A percentile compares a stretch with the other conserved stretches of the same genome.
Conservation (phyloP, 2,329 filamentous ascomycete species). For the Didymella pomorum region DNA sequence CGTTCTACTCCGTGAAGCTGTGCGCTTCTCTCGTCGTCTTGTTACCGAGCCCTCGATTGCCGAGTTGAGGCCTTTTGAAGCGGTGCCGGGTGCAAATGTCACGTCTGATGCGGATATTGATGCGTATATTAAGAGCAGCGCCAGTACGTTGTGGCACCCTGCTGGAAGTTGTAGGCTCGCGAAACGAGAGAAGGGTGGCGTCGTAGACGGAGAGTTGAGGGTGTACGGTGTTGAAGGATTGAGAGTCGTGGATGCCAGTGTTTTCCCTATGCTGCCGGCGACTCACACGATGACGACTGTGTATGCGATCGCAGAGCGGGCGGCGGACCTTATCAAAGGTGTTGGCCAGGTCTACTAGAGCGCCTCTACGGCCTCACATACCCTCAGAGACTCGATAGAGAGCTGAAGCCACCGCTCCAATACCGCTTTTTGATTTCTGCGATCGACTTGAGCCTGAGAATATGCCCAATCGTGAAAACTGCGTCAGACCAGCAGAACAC, state of each 20-base stretch:
- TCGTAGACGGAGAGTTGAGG: slow-evolving; percentile 35
- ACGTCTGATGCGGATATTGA: slow-evolving; percentile 30
- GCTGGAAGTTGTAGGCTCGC: slow-evolving; percentile 40
- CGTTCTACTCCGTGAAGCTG: slow-evolving; percentile 31
- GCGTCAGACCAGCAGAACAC: slow-evolving; percentile 2
- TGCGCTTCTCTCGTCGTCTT: slow-evolving; percentile 31
- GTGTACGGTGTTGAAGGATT: slow-evolving; percentile 38
- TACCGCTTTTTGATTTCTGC: background rate
- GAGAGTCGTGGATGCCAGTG: slow-evolving; percentile 32
- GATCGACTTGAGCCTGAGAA: no score
- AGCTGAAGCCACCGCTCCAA: no score
- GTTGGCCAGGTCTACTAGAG: no score
- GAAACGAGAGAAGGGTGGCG: slow-evolving; percentile 36
- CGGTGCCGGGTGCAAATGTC: slow-evolving; percentile 32
- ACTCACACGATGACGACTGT: slow-evolving; percentile 33
- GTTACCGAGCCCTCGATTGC: slow-evolving; percentile 22
- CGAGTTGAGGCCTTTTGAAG: slow-evolving; percentile 32
- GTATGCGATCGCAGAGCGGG: slow-evolving; percentile 32
- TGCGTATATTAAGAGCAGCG: slow-evolving; percentile 24
- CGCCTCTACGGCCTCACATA: no score
- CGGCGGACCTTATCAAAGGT: slow-evolving; percentile 22
- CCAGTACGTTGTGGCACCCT: slow-evolving; percentile 36
- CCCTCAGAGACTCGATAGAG: no score
- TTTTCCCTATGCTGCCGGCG: slow-evolving; percentile 31
- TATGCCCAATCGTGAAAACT: no score